These are phyloP conservation scores for Myxozyma lipomycoides DNA, from an alignment of 805 yeast genomes.

Conservation along the genomic window DNA sequence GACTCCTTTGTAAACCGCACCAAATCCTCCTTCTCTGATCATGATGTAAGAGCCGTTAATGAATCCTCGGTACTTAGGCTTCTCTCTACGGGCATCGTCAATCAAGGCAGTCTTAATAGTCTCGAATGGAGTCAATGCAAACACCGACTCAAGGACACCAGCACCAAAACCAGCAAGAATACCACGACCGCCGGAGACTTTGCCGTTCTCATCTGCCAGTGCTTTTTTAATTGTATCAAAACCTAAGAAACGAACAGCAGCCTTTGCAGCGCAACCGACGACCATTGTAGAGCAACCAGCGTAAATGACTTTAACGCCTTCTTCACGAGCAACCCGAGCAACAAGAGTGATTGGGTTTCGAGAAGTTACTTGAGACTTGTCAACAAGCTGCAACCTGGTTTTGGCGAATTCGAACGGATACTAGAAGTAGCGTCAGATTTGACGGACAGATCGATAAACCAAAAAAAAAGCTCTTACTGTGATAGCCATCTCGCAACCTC, in stretches of 20 bases:
- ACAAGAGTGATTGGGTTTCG: slow-evolving; percentile 83
- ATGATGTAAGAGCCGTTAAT: slow-evolving; percentile 60
- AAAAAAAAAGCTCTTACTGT: slow-evolving; percentile 42
- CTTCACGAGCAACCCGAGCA: slow-evolving; percentile 65
- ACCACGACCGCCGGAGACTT: slow-evolving; percentile 84
- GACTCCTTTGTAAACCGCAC: slow-evolving; percentile 81
- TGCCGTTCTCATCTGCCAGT: slow-evolving; percentile 78
- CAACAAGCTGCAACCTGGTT: slow-evolving; percentile 78
- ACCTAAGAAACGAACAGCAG: slow-evolving; percentile 91
- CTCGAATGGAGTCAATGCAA: slow-evolving; percentile 96
- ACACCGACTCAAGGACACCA: slow-evolving; percentile 82
- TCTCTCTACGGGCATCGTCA: slow-evolving; percentile 77
- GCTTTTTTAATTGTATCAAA: slow-evolving; percentile 80
- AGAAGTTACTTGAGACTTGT: slow-evolving; percentile 35
- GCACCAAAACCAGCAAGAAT: slow-evolving; percentile 97
- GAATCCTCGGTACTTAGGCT: slow-evolving; percentile 69
- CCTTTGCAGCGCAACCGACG: slow-evolving; percentile 92
- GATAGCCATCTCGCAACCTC: slow-evolving; percentile 67
- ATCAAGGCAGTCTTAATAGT: slow-evolving; percentile 93
- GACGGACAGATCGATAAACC: neutral
- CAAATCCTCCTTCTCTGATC: slow-evolving; percentile 71
- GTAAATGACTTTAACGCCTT: slow-evolving; percentile 75
- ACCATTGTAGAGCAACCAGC: slow-evolving; percentile 97
- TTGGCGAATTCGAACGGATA: slow-evolving; percentile 98
- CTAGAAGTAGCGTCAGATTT: slow-evolving; percentile 9